These are phyloP conservation scores for Chenopodium formosanum DNA, from an alignment of 148 eudicot species.

Conservation along the genomic window DNA sequence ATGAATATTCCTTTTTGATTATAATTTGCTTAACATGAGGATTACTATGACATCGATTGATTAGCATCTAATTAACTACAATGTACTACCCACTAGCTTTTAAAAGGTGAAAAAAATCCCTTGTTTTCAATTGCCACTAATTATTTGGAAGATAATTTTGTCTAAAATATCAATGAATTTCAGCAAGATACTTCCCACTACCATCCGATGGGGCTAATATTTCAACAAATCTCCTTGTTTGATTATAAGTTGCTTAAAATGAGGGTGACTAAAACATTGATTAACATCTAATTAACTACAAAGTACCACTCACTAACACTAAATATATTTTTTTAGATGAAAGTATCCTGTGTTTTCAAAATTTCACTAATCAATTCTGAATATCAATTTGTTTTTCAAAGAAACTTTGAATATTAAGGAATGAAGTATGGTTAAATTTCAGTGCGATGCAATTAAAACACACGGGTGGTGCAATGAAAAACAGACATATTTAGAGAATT, in stretches of 20 bases:
- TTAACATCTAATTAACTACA: background rate
- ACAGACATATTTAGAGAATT: too few relatives aligned
- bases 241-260: background rate
- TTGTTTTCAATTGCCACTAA: too few relatives aligned
- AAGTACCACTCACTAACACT: background rate
- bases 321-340: too few relatives aligned
- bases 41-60: too few relatives aligned
- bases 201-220: background rate
- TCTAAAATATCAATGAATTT: too few relatives aligned
- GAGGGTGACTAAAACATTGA: background rate
- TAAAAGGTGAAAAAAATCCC: too few relatives aligned
- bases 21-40: background rate
- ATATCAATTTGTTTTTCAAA: background rate
- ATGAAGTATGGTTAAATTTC: background rate
- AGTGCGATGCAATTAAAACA: background rate
- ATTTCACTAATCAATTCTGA: background rate
- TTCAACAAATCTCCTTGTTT: background rate
- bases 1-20: background rate
- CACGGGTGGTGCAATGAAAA: background rate
- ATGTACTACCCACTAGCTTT: too few relatives aligned
- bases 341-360: too few relatives aligned
- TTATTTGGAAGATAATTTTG: too few relatives aligned
- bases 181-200: too few relatives aligned
- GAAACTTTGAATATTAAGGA: background rate
- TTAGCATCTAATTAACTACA: too few relatives aligned